Conservation (phyloP, 2,329 filamentous ascomycete species). For the Scolecobasidium constrictum region DNA sequence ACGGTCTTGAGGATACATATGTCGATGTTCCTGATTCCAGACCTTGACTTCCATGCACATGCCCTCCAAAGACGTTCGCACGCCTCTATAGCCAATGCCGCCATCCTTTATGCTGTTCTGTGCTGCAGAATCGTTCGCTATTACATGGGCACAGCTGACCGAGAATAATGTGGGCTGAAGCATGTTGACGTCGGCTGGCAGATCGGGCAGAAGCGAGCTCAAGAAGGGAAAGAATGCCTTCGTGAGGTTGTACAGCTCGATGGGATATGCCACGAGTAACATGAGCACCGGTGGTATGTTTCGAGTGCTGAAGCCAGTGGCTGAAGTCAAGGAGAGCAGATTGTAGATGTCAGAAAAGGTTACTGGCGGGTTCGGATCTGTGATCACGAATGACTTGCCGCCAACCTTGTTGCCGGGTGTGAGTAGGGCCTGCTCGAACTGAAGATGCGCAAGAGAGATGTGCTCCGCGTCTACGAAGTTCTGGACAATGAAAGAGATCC, state of each 20-base stretch:
- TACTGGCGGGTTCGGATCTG: slow-evolving; percentile 38
- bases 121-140: slow-evolving; percentile 29
- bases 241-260: slow-evolving; percentile 26
- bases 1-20: neutral
- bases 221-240: slow-evolving; percentile 13
- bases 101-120: slow-evolving; percentile 27
- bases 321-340: slow-evolving; percentile 20
- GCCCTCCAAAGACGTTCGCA: slow-evolving; percentile 30
- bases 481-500: slow-evolving; percentile 35
- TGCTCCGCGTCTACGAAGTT: slow-evolving; percentile 42
- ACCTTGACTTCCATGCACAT: slow-evolving; percentile 29
- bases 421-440: slow-evolving; percentile 41
- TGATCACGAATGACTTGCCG: slow-evolving; percentile 40
- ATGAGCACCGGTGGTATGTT: slow-evolving; percentile 26
- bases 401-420: slow-evolving; percentile 23
- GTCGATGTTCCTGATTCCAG: slow-evolving; percentile 25
- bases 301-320: slow-evolving; percentile 21
- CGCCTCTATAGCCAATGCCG: slow-evolving; percentile 30
- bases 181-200: slow-evolving; percentile 22
- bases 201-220: slow-evolving; percentile 15
- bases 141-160: slow-evolving; percentile 22
- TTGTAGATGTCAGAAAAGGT: slow-evolving; percentile 30
- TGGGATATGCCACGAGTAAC: slow-evolving; percentile 26
- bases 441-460: slow-evolving; percentile 42
- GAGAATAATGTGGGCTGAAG: slow-evolving; percentile 29